These are phyloP conservation scores for Ganoderma sp. DNA, from an alignment of 1,284 basidiomycete genomes.

Conservation along the genomic window DNA sequence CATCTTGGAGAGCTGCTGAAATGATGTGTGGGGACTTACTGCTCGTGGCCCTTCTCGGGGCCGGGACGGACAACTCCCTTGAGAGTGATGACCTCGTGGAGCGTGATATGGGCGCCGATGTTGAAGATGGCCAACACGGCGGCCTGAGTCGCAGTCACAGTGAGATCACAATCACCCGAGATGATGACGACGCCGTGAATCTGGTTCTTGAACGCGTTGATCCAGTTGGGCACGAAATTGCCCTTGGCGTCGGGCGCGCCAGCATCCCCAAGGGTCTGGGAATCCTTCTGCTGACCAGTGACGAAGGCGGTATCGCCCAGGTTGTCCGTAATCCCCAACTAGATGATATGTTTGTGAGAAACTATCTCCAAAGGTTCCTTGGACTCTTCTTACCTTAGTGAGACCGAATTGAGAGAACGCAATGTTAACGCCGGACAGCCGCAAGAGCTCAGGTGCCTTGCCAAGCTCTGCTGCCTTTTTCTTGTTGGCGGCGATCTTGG, in stretches of 20 bases:
- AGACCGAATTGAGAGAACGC: constrained; percentile 44
- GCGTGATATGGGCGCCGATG: constrained; percentile 35
- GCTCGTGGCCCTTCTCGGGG: constrained; percentile 44
- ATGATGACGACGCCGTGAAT: constrained; percentile 48
- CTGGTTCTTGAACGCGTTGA: constrained; percentile 41
- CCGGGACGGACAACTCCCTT: constrained; percentile 44
- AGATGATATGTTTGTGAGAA: not conserved
- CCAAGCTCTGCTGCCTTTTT: constrained; percentile 26
- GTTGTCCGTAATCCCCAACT: constrained; percentile 44
- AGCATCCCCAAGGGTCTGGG: constrained; percentile 35
- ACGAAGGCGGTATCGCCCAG: constrained; percentile 42
- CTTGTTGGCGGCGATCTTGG: constrained; percentile 32
- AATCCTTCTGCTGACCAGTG: constrained; percentile 42
- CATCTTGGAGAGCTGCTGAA: not conserved
- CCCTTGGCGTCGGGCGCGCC: constrained; percentile 27
- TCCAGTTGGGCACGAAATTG: constrained; percentile 42
- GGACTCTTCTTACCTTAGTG: constrained; percentile 22
- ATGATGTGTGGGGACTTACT: constrained; percentile 25
- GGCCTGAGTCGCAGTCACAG: constrained; percentile 28
- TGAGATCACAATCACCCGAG: constrained; percentile 40
- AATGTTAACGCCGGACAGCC: constrained; percentile 40
- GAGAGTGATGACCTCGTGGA: constrained; percentile 41
- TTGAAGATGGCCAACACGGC: constrained; percentile 25
- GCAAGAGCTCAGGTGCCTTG: constrained; percentile 24
- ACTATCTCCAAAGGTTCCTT: not conserved